Evolutionary conservation across 768 basidiomycete genomes (phyloP), one percentile per base, ranked within the genome.

Genomic region (Phaffia australis): DNA sequence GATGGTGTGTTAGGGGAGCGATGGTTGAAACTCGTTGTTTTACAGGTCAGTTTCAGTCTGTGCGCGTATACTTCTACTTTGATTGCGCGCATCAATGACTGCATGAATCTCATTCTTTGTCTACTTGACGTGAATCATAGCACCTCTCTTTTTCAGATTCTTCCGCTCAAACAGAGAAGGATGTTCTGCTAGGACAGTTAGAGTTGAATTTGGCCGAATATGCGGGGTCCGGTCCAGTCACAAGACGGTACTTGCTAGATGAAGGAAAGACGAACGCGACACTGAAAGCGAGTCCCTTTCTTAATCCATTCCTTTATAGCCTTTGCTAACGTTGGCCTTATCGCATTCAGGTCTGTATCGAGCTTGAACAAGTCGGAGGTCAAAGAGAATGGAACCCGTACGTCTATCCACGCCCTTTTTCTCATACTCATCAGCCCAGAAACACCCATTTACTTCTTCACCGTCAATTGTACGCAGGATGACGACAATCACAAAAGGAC

Each of bases 241-340:
- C 83, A 14, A 79, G 88, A 21, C 79, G 83, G 7, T 87, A 87
- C 75, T 79, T 88, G 8, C 76, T 88, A 6, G 79, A 82, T 57
- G 82, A 87, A 71, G 87, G 85, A 71, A 87, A 86, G 76, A 87
- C 84, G 49, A 89, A 89, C 70, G 87, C 88, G 0, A 86, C 84
- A 7, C 78, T 89, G 57, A 86, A 86, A 79, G 85, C 86, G 54
- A 16, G 77, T 71, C 15, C 25, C 56, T 56, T 49, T 60, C 55
- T 42, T 54, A n/a, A n/a, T n/a, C n/a, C n/a, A n/a, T n/a, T n/a
- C n/a, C n/a, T n/a, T n/a, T n/a, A n/a, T n/a, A n/a, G n/a, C n/a
- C n/a, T 18, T 56, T 48, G 35, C 49, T 49, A 62, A 56, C 51
- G 46, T 51, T 58, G 51, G 42, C 60, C 16, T 58, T 9, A 8